Evolutionary conservation across 352 stramenopile genomes (phyloP).

Genomic region (Globisporangium mamillatum): DNA sequence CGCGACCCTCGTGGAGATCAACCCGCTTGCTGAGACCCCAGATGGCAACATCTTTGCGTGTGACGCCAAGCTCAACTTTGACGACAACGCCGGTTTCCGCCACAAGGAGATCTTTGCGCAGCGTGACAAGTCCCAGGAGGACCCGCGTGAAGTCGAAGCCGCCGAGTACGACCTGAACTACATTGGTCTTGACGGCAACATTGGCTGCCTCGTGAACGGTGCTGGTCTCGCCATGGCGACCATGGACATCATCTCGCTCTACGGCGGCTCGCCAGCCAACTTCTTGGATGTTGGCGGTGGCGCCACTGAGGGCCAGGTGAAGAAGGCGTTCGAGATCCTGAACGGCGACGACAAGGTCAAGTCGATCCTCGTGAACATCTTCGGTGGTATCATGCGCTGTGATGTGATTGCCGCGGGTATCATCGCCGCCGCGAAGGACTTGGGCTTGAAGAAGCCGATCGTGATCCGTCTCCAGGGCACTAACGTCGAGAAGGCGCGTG

Average conservation of each 20-base stretch:
- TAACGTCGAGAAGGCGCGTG: constrained; percentile 94
- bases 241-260: constrained; percentile 99
- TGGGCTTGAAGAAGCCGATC: constrained; percentile 97
- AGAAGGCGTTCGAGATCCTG: constrained; percentile 86
- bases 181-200: constrained; percentile 98
- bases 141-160: constrained; percentile 93
- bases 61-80: constrained; percentile 99
- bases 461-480: constrained; percentile 98
- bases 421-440: constrained; percentile 94
- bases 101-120: constrained; percentile 93
- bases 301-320: constrained; percentile 90
- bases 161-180: constrained; percentile 98
- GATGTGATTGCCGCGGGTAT: constrained; percentile 97
- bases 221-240: constrained; percentile 98
- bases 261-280: constrained; percentile 96
- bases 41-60: constrained; percentile 94
- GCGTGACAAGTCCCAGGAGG: constrained; percentile 92
- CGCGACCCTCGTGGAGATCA: constrained; percentile 98
- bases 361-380: constrained; percentile 99
- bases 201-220: constrained; percentile 99
- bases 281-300: constrained; percentile 98
- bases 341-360: constrained; percentile 94
- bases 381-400: constrained; percentile 99
- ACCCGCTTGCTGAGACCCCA: constrained; percentile 96
- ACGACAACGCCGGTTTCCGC: constrained; percentile 97